These are phyloP conservation scores for Entrophospora sp. DNA, from an alignment of 192 early-diverging fungal species.

Conservation along the genomic window DNA sequence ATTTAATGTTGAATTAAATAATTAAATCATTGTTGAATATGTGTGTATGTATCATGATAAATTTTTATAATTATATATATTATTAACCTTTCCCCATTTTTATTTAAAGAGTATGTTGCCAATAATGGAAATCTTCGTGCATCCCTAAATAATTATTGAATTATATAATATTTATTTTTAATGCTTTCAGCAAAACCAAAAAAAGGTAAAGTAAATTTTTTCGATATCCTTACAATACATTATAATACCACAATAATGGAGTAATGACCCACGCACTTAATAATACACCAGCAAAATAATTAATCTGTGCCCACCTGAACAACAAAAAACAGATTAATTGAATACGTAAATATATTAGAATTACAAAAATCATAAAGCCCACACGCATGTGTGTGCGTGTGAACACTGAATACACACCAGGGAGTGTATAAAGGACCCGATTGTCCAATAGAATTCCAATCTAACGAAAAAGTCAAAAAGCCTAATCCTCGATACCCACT, in stretches of 20 bases:
- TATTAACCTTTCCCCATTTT: slow-evolving; percentile 2
- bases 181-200: background rate
- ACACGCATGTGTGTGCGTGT: no score
- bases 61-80: background rate
- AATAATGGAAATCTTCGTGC: background rate
- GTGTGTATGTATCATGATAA: background rate
- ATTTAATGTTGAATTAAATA: no score
- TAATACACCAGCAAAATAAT: slow-evolving; percentile 55
- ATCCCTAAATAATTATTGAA: background rate
- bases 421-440: slow-evolving; percentile 55
- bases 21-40: background rate
- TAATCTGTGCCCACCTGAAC: slow-evolving; percentile 48
- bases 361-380: slow-evolving; percentile 5
- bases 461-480: slow-evolving; percentile 58
- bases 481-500: slow-evolving; percentile 56
- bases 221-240: slow-evolving; percentile 4
- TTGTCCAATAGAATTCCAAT: slow-evolving; percentile 58
- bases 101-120: background rate
- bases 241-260: background rate
- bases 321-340: background rate
- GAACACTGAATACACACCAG: slow-evolving; percentile 53
- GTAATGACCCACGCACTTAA: slow-evolving; percentile 24
- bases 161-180: background rate
- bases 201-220: background rate
- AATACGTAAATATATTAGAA: background rate